Evolutionary conservation across 768 basidiomycete species (phyloP), one percentile per base, ranked within the genome.

Genomic region (Serpula lacrymans): DNA sequence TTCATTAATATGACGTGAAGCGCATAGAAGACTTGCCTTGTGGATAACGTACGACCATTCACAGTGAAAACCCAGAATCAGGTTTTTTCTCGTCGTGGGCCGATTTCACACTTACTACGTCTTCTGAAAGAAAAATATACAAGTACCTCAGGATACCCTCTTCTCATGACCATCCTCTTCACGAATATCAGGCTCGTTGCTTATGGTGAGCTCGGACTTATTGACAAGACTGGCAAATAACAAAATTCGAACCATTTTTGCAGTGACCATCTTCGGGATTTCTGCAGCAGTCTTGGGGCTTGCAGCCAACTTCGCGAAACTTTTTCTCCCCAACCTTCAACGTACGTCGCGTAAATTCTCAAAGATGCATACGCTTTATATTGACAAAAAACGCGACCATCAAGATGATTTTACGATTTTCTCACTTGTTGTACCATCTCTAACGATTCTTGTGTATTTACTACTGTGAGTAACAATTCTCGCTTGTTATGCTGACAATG

Each of bases 391-490:
- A 37, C 29, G 37, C 35, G 14, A 40, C 24, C 32, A 20, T 12
- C 16, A 46, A 89, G 88, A 62, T 52, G 82, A 83, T 56, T 90
- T 84, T 52, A 77, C 73, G 5, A 80, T 85, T 25, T 89, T 82
- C 58, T 65, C 82, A 1, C 62, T 89, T 41, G 50, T 88, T 37
- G 74, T 79, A 2, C 75, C 86, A 11, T 76, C 82, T 3, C 36
- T 80, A 17, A 86, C 84, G 11, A 77, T 88, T 50, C 69, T 88
- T 18, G 37, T 68, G 22, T 77, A 87, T 45, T 50, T 87, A 17
- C 55, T 81, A 46, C 63, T 75, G 86, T 84, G 42, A 51, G 75
- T 64, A 27, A 8, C n/a, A 14, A 20, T 26, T 12, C 6, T 17
- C 5, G 17, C 12, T 21, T 17, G 24, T 16, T 16, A 11, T 39